phyloP scores from a whole-genome alignment of 495 filamentous ascomycete species.

The Immersiella caudata region DNA sequence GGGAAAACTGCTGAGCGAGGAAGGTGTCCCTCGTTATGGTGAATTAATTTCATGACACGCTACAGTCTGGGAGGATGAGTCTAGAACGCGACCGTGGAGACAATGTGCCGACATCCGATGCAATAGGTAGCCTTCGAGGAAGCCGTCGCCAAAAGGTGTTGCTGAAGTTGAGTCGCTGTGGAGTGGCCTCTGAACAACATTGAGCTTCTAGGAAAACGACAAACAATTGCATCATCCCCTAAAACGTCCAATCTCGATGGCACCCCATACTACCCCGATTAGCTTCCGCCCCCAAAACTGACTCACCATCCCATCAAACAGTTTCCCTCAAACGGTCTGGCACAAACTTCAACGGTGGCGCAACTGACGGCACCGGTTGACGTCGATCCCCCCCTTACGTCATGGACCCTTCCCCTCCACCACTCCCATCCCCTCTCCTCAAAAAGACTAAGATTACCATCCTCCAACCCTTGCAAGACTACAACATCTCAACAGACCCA shows the following conservation, averaged over 20 bases:
- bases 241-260: not conserved
- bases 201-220: no score
- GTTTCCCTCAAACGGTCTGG: not conserved
- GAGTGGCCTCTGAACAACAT: no score
- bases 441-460: not conserved
- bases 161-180: no score
- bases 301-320: not conserved
- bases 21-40: no score
- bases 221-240: no score
- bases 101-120: no score
- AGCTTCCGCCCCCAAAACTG: not conserved
- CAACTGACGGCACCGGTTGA: not conserved
- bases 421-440: not conserved
- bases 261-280: not conserved
- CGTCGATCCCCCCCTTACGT: slow-evolving; percentile 9
- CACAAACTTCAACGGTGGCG: not conserved
- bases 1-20: not conserved
- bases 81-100: no score
- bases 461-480: not conserved
- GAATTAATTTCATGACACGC: not conserved
- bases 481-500: not conserved
- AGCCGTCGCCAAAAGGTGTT: no score
- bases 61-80: not conserved
- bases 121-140: no score
- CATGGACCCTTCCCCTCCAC: not conserved